phyloP scores from a whole-genome alignment of 306 rosid genomes.

The Medicago ruthenica region DNA sequence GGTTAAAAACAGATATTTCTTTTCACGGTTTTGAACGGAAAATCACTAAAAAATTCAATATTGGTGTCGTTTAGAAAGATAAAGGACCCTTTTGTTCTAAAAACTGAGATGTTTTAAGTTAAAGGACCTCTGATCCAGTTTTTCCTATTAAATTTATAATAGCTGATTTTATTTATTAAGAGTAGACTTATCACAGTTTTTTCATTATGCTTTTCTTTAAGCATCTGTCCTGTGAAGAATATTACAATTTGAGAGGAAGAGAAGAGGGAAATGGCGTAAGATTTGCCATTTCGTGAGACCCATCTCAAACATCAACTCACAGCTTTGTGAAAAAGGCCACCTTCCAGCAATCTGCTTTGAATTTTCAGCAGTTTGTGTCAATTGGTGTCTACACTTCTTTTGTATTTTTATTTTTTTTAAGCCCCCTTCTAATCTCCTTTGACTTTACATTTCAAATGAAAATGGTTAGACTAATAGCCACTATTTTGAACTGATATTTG shows the following conservation, averaged over 20 bases:
- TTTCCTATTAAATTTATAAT: background rate
- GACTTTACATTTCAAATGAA: background rate
- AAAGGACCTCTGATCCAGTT: background rate
- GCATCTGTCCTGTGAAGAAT: conserved; percentile 14
- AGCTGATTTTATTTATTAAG: conserved; percentile 3
- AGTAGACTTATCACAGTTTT: conserved; percentile 2
- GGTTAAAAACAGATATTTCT: background rate
- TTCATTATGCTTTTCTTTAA: conserved; percentile 26
- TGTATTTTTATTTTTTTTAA: background rate
- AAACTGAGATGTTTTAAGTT: background rate
- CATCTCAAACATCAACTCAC: conserved; percentile 45
- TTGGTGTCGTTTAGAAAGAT: background rate
- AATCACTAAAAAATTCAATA: background rate
- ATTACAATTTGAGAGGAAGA: conserved; percentile 40
- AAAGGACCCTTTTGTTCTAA: background rate
- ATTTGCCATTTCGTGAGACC: conserved; percentile 50
- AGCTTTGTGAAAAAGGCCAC: conserved; percentile 36
- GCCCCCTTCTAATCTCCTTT: background rate
- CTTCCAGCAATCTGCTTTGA: conserved; percentile 42
- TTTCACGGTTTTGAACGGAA: background rate
- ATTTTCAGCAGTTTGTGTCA: conserved; percentile 41
- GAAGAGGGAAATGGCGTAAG: conserved; percentile 50
- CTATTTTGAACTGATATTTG: background rate
- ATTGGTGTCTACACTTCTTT: conserved; percentile 36
- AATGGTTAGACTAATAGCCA: background rate